phyloP scores from a whole-genome alignment of 305 asterid species.

The Fraxinus latifolia region DNA sequence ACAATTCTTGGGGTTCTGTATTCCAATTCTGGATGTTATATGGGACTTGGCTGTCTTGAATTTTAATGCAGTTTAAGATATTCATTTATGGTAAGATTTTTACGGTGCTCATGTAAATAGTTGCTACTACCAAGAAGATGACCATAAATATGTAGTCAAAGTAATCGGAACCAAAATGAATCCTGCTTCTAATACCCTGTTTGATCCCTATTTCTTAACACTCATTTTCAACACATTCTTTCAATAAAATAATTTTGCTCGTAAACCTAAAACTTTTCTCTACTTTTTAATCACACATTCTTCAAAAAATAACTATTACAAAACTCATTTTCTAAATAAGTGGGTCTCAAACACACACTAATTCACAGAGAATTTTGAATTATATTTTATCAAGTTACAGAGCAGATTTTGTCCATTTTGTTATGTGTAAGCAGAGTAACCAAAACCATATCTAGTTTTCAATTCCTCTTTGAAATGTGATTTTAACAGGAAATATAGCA shows the following conservation, averaged over 20 bases:
- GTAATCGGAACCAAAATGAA: neutral
- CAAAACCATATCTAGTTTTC: neutral
- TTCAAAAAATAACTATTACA: neutral
- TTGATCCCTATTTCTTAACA: neutral
- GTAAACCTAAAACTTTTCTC: too few species aligned
- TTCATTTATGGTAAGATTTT: neutral
- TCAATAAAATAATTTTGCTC: neutral
- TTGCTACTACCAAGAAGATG: slow-evolving; percentile 7
- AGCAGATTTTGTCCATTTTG: neutral
- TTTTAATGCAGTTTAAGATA: neutral
- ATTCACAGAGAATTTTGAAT: neutral
- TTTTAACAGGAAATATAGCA: slow-evolving; percentile 6
- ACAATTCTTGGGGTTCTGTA: neutral
- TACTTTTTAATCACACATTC: neutral
- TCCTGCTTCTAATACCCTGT: neutral
- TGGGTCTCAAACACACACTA: neutral
- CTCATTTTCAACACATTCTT: neutral
- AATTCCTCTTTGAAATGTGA: neutral
- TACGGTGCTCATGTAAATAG: slow-evolving; percentile 2
- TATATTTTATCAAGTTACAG: neutral
- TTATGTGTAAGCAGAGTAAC: slow-evolving; percentile 2
- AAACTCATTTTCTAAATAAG: neutral
- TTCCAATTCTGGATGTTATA: neutral
- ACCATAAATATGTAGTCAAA: slow-evolving; percentile 6
- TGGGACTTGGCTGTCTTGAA: slow-evolving; percentile 22